Base-by-base conservation (phyloP, 345 rosid genomes). In the Acer campestre region DNA sequence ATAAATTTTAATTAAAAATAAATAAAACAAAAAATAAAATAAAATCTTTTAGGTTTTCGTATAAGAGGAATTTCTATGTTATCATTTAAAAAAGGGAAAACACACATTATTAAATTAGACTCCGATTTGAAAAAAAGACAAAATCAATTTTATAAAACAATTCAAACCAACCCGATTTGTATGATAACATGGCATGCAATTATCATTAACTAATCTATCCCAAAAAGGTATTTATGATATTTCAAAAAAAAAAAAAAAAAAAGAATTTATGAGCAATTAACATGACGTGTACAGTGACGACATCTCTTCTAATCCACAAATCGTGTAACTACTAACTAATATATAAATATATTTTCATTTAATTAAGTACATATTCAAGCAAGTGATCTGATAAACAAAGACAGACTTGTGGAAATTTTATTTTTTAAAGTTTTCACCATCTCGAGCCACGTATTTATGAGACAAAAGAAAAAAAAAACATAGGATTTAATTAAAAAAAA, bases 371-470 rank as follows among this genome's bases (percentile, higher is more conserved):
- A 18, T 56, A 17, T 35, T 35, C 38, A 17, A 56, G 61, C 61
- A 6, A 56, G 61, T 56, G 23, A 56, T 56, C 18, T 56, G 38
- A 20, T 59, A 59, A 59, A 22, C 13, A 67, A 62, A 44, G 46
- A 42, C 17, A 25, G 25, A 64, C 29, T n/a, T 2, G 14, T 20
- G 46, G 20, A 38, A 73, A 10, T 38, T 11, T 17, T 56, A 22
- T 73, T 75, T 59, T 69, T 74, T 25, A 67, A 8, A 9, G 1
- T 12, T 71, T 74, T 71, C 65, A 67, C 75, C 82, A 48, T 86
- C 92, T 89, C 85, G 87, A 86, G 88, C 91, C 88, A 83, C 90
- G 85, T 85, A 85, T 79, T 78, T 82, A 88, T 77, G 80, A 49
- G 56, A 38, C 42, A 35, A 40, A 64, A 49, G 56, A 44, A 56